Percentiles rank a stretch among this genome's conserved stretches.
These are phyloP conservation scores for Telfairia occidentalis DNA, from an alignment of 331 rosid species.

Conservation along the genomic window DNA sequence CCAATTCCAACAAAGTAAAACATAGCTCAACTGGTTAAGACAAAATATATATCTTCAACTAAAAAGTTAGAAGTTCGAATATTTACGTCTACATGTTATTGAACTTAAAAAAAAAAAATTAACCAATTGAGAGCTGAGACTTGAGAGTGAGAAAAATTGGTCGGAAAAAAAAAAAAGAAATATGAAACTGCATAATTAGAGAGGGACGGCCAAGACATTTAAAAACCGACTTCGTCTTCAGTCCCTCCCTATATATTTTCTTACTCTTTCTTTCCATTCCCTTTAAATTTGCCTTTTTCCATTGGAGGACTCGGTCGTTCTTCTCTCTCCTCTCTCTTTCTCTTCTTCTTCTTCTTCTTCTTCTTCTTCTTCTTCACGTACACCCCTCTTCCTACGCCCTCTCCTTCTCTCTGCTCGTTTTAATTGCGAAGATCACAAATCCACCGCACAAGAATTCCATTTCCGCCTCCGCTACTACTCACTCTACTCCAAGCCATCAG, in stretches of 20 bases:
- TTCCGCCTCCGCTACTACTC: not conserved
- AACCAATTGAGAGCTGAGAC: too few relatives aligned
- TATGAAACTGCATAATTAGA: not conserved
- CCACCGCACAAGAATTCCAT: slow-evolving; percentile 22
- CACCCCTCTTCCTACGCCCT: not conserved
- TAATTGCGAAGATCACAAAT: slow-evolving; percentile 58
- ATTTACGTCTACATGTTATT: too few relatives aligned
- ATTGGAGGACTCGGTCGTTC: not conserved
- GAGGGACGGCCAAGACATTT: not conserved
- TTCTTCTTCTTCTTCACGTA: not conserved
- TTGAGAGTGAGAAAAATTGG: not conserved
- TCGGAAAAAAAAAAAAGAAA: not conserved
- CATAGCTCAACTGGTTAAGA: too few relatives aligned
- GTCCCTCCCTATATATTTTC: not conserved
- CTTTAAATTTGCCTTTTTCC: not conserved
- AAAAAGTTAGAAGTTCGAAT: too few relatives aligned
- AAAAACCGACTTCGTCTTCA: not conserved
- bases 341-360: not conserved
- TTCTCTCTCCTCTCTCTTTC: not conserved
- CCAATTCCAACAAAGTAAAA: too few relatives aligned
- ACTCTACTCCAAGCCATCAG: not conserved
- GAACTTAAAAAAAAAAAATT: too few relatives aligned
- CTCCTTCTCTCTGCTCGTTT: slow-evolving; percentile 6
- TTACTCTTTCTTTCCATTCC: not conserved
- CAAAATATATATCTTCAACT: too few relatives aligned